Base-by-base conservation (phyloP, 1,284 basidiomycete species). In the Blastosporella zonata region DNA sequence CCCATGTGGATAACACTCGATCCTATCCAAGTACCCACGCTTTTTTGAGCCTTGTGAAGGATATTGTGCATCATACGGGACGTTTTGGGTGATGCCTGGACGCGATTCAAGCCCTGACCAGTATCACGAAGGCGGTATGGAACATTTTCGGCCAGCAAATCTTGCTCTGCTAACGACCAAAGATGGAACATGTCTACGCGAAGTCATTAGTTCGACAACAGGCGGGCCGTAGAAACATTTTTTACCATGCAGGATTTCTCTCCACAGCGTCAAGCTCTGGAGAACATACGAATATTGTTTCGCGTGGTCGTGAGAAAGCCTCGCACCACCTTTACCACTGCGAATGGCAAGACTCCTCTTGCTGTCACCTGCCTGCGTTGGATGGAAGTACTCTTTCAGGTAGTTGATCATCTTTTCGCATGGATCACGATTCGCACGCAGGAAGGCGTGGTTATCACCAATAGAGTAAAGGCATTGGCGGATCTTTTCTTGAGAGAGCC, bases 31-130 rank as follows among this genome's bases (percentile, higher is more conserved):
- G 76, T 75, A 0, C 88, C 89, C 10, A 91, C 81, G 56, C 82
- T 84, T 52, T 77, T 75, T 59, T 91, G 88, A 0, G 88, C 87
- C 57, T 84, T 84, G 56, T 89, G 78, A 22, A 91, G 77, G 57
- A 91, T 90, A 18, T 74, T 77, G 61, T 90, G 86, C 88, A 91
- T 91, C 80, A 88, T 82, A 18, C 85, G 80, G 10, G 87, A 82
- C 1, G 89, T 91, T 65, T 90, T 91, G 9, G 89, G 89, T 5
- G 88, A 79, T 0, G 82, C 78, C 62, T 91, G 89, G 6, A 91
- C 87, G 43, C 89, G 82, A 67, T 91, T 91, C 46, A 90, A 73
- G 23, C 88, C 88, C 62, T 91, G 88, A 15, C 88, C 88, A 0
- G 88, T 91, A 62, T 91, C 88, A 29, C 87, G 79, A 36, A 91